Conservation (phyloP, 768 basidiomycete species). For the Termitomyces bulborhizus region DNA sequence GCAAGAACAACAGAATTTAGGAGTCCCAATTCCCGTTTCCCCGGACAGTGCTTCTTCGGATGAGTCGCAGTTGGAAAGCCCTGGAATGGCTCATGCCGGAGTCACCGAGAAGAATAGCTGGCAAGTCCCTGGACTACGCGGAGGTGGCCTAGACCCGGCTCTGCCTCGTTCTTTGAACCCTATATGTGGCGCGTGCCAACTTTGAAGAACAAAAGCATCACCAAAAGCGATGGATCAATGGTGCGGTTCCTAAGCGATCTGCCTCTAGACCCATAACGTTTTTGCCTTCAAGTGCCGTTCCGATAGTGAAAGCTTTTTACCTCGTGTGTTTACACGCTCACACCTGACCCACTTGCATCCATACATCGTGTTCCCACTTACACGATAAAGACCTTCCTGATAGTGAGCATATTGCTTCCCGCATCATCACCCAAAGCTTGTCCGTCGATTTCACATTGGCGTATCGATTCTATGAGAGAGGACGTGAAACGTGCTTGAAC, state of each 20-base stretch:
- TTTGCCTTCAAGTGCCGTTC: neutral
- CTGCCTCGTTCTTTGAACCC: neutral
- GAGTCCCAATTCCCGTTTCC: neutral
- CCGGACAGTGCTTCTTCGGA: neutral
- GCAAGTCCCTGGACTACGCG: constrained; percentile 13
- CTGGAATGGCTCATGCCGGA: neutral
- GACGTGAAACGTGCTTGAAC: too few relatives aligned
- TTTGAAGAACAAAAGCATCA: constrained; percentile 5
- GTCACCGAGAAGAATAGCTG: neutral
- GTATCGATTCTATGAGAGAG: neutral
- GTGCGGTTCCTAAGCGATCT: constrained; percentile 1
- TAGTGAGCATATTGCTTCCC: neutral
- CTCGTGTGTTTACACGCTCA: constrained; percentile 5
- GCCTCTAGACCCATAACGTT: constrained; percentile 6
- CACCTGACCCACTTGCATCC: constrained; percentile 8
- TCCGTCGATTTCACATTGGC: too few relatives aligned
- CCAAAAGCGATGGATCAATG: constrained; percentile 2
- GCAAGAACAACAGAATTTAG: neutral
- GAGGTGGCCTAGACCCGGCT: neutral
- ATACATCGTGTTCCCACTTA: neutral
- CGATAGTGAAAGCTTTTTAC: constrained; percentile 1
- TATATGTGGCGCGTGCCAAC: constrained; percentile 13
- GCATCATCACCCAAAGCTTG: neutral
- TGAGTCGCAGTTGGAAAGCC: neutral
- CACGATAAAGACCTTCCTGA: neutral